Percentiles rank a stretch among this genome's conserved stretches.
Evolutionary conservation across 2,329 filamentous ascomycete genomes (phyloP).

Genomic region (Sarocladium brachiariae): DNA sequence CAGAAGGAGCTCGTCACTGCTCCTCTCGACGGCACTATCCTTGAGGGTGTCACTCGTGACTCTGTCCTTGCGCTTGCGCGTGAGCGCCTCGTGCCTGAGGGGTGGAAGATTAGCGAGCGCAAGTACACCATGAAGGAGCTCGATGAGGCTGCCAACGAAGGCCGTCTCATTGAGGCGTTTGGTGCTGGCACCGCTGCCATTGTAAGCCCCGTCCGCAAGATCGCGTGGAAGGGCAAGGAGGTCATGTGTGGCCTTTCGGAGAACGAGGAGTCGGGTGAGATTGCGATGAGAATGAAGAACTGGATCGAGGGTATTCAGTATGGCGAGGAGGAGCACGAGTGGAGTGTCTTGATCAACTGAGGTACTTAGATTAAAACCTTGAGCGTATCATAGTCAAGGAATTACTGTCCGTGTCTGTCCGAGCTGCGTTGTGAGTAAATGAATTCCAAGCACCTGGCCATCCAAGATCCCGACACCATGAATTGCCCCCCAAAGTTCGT

Average conservation of each 20-base stretch:
- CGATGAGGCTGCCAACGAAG: slow-evolving; percentile 72
- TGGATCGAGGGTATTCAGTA: slow-evolving; percentile 98
- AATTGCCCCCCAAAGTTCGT: too few relatives aligned
- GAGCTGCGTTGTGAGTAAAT: too few relatives aligned
- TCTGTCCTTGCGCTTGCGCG: slow-evolving; percentile 80
- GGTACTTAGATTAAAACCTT: slow-evolving; percentile 4
- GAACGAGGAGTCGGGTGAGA: slow-evolving; percentile 77
- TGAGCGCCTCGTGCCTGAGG: slow-evolving; percentile 74
- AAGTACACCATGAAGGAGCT: slow-evolving; percentile 90
- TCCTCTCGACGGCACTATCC: slow-evolving; percentile 90
- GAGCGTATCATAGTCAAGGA: not conserved
- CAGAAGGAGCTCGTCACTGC: slow-evolving; percentile 92
- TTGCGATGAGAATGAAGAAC: slow-evolving; percentile 81
- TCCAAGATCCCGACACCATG: too few relatives aligned
- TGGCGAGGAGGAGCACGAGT: slow-evolving; percentile 83
- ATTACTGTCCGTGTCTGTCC: not conserved
- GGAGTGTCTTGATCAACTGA: slow-evolving; percentile 53
- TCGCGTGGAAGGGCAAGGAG: slow-evolving; percentile 77
- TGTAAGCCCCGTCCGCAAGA: slow-evolving; percentile 81
- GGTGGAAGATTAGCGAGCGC: slow-evolving; percentile 82
- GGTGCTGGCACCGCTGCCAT: slow-evolving; percentile 91
- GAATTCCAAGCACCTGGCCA: too few relatives aligned
- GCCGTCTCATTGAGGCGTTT: slow-evolving; percentile 86
- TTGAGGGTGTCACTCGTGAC: slow-evolving; percentile 91
- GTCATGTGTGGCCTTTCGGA: slow-evolving; percentile 79